These are phyloP conservation scores for Cyanodermella asteris DNA, from an alignment of 2,329 filamentous ascomycete genomes.

Conservation along the genomic window DNA sequence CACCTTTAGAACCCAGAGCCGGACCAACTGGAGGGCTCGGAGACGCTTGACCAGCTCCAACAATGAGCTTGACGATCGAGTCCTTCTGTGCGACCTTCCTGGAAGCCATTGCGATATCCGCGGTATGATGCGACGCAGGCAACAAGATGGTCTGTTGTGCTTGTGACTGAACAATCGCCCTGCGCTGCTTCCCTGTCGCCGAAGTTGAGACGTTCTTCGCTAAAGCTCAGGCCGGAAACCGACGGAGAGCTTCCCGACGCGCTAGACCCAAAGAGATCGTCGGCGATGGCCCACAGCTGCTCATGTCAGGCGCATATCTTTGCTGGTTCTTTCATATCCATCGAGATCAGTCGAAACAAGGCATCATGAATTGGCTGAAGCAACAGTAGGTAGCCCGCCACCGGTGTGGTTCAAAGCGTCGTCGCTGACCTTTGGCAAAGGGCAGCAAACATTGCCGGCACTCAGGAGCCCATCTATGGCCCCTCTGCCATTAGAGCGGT, in stretches of 20 bases:
- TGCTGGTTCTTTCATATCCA: too few relatives aligned
- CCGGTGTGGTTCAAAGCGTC: constrained; percentile 6
- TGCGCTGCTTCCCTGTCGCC: too few relatives aligned
- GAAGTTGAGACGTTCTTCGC: too few relatives aligned
- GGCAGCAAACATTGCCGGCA: constrained; percentile 65
- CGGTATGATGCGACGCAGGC: constrained; percentile 9
- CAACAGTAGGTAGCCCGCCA: constrained; percentile 45
- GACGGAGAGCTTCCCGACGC: too few relatives aligned
- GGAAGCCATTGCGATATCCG: too few relatives aligned
- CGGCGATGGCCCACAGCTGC: too few relatives aligned
- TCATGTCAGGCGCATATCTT: too few relatives aligned
- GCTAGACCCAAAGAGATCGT: too few relatives aligned
- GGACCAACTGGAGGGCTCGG: constrained; percentile 92
- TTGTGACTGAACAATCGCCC: too few relatives aligned
- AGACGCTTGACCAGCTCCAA: constrained; percentile 83
- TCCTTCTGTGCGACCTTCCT: constrained; percentile 32
- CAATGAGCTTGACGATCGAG: constrained; percentile 88
- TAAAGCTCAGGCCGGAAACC: too few relatives aligned
- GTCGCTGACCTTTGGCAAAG: constrained; percentile 17
- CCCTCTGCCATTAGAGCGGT: constrained; percentile 72
- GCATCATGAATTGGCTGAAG: constrained; percentile 88
- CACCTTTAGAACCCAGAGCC: constrained; percentile 86
- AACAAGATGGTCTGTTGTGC: too few relatives aligned
- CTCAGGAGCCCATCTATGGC: constrained; percentile 89
- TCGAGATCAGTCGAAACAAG: too few relatives aligned